Evolutionary conservation across 345 rosid genomes (phyloP), one percentile per base, ranked within the genome.

Genomic region (Murraya koenigii): DNA sequence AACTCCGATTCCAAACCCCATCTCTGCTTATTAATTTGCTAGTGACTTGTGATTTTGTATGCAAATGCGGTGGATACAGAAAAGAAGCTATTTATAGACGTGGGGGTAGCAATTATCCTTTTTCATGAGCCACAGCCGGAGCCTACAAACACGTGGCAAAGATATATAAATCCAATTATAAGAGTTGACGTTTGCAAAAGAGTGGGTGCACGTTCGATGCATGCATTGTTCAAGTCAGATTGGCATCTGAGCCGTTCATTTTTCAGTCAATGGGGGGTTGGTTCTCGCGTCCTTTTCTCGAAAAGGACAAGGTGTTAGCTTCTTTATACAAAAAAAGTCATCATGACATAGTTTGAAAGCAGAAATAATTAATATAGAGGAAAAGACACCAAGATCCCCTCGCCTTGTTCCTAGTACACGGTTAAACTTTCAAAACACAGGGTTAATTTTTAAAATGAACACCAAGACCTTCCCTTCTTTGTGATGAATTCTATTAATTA

Each of bases 1-100:
- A 30, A 38, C 52, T 70, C 80, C 78, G 30, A 47, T 49, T 73
- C 80, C 78, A 28, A n/a, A 66, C 70, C 84, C 84, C 93, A 88
- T 85, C 56, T 52, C 56, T 5, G 56, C 56, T 44, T 44, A 44
- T 13, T 52, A 52, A 15, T 52, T 49, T 52, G 56, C 56, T 52
- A 6, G 56, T 44, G 49, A 44, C 15, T 66, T 28, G 39, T 44
- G 4, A 38, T 54, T 73, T 66, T 61, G 23, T 33, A 6, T 15
- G 3, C 49, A 17, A 44, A 10, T 70, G 74, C 56, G 13, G 30
- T 63, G 61, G 69, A 74, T 58, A 32, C n/a, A 75, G 28, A 61
- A 11, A 32, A 52, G 56, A 15, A 4, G 22, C 56, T 1, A 52
- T 77, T 81, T 80, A 80, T 76, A 59, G 75, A 8, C 60, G 30